Base-by-base conservation (phyloP, 2,329 filamentous ascomycete genomes). In the Kalaharituber pfeilii region DNA sequence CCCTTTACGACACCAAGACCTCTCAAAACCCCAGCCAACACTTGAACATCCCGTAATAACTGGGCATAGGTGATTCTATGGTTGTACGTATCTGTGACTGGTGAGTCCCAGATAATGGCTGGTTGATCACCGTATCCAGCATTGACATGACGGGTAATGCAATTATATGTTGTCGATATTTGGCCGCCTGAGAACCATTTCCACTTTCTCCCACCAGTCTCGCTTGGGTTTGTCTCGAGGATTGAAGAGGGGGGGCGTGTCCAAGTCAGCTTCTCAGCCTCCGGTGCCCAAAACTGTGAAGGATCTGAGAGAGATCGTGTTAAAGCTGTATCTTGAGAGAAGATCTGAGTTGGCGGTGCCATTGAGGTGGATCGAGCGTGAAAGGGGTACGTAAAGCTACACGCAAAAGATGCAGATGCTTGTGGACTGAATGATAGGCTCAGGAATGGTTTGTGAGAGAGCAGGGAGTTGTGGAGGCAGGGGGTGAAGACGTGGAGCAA, bases 131-230 rank as follows among this genome's bases (percentile, higher is more conserved):
- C 87, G 60, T 81, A 73, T n/a, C 88, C 86, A 5, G 77, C 78
- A 30, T 77, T 70, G n/a, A 95, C 86, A 69, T 95, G 88, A 13
- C 88, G 76, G 68, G 94, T 87, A 13, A 95, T 72, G 66, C 86
- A 93, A 67, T 95, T 96, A 72, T 86, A 94, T 62, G 84, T 86
- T 0, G 86, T 94, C 36, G 84, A 91, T 62, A 96, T 84, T 70
- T 91, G 80, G 58, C 88, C 89, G 59, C 80, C 85, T 0, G 84
- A 78, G 62, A 94, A 95, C 89, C 89, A 96, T 59, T 79, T 77
- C 87, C 88, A 95, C 65, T 94, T 81, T 15, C 72, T 71, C n/a
- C 73, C 69, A 54, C 80, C 80, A 59, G 70, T 76, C 52, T 72
- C 68, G 3, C 91, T 71, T 6, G 72, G 49, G 74, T 78, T 20